Base-by-base conservation (phyloP, 371 early-diverging fungal species). In the Mortierella sp. region DNA sequence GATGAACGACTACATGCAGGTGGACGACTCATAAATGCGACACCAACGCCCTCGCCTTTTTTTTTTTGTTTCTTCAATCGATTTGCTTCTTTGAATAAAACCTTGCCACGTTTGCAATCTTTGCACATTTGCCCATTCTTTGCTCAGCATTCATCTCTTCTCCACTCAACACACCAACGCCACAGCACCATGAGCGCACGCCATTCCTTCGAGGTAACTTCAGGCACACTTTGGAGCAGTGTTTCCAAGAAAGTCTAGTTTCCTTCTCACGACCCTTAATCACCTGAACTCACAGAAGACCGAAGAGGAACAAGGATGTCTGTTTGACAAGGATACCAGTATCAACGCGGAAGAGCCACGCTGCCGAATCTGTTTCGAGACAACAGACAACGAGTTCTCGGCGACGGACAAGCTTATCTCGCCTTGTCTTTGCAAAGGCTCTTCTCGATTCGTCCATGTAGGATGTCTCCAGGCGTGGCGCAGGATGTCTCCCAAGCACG, bases 1-100 rank as follows among this genome's bases (percentile, higher is more conserved):
- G 54, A 88, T 92, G 81, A 88, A 86, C 69, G 80, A 81, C 47
- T 92, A 91, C 81, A 90, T 91, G 88, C 72, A 79, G 68, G 81
- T 80, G 29, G 85, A 79, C 54, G 80, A n/a, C n/a, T n/a, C 77
- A 14, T 76, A 69, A 50, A 54, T 1, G 19, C n/a, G n/a, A n/a
- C 34, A 34, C 12, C 24, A 12, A 6, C 14, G 3, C 12, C 27
- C 6, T 12, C 24, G 48, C 6, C 21, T 5, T 24, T 6, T 47
- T 22, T 24, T 47, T 24, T 47, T 14, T 25, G 14, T 47, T 12
- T 47, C 22, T 47, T 47, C 14, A 6, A 22, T 47, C 24, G 48
- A 4, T 24, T 47, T 47, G 24, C 16, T 43, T 34, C 34, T 34
- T 34, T 34, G 7, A 34, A 7, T 34, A n/a, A n/a, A n/a, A n/a